Base-by-base conservation (phyloP, 2,329 filamentous ascomycete species). In the Colletotrichum eremochloae region DNA sequence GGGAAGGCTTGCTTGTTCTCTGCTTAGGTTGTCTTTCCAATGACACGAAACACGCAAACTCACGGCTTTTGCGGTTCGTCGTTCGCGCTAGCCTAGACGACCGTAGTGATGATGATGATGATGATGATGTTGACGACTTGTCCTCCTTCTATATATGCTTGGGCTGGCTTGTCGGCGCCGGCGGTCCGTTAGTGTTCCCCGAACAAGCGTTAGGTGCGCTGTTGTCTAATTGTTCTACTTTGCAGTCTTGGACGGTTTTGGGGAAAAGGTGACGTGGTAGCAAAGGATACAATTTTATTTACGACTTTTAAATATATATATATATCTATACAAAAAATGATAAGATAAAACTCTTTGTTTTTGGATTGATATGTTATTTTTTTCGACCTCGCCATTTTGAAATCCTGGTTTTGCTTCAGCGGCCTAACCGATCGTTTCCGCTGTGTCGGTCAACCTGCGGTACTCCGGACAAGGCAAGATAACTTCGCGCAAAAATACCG, bases 111-210 rank as follows among this genome's bases (percentile, higher is more conserved):
- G 55, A 56, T 38, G 40, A 68, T 58, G 57, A 46, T 56, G 65
- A 56, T 64, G 60, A 69, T 56, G 65, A 69, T 63, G 46, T 24
- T 69, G 64, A 68, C 42, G 69, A 72, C 55, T 60, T 31, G 64
- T 9, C 20, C 20, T 2, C 14, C n/a, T 40, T 14, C 56, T 8
- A 14, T 18, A 14, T 18, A 29, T 42, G 56, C 36, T 42, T 58
- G 38, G 55, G 46, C 29, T 20, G 18, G 33, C 36, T n/a, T 14
- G 48, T 65, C 48, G 53, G 66, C 52, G 53, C n/a, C 55, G 53
- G 44, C 58, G 36, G 46, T 31, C 31, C 42, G 31, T 48, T 72
- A 61, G 66, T 55, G n/a, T 56, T 36, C 18, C 62, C 55, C 55
- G 44, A 67, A 38, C 44, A 52, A 44, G 55, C 64, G 44, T 44